Conservation (phyloP, 805 yeast genomes). For the Wickerhamomyces ciferrii region DNA sequence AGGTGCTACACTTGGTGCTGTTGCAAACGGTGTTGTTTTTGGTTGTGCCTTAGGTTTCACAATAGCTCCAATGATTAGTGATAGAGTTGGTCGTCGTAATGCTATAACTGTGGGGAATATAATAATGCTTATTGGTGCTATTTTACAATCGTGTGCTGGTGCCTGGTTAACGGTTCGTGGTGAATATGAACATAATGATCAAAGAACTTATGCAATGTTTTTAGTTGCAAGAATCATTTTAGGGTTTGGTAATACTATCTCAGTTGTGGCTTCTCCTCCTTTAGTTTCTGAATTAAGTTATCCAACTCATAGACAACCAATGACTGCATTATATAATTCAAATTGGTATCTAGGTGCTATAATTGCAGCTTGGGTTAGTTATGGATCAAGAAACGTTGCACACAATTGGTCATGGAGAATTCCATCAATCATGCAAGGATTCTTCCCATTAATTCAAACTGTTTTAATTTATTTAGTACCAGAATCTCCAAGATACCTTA, state of each 20-base stretch:
- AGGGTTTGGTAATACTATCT: slow-evolving; percentile 39
- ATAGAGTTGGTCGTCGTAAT: slow-evolving; percentile 36
- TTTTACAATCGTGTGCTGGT: slow-evolving; percentile 25
- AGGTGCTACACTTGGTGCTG: slow-evolving; percentile 35
- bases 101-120: slow-evolving; percentile 19
- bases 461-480: slow-evolving; percentile 24
- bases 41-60: slow-evolving; percentile 31
- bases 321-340: slow-evolving; percentile 43
- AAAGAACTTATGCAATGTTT: slow-evolving; percentile 1
- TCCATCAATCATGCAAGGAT: slow-evolving; percentile 43
- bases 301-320: slow-evolving; percentile 36
- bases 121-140: slow-evolving; percentile 20
- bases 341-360: slow-evolving; percentile 44
- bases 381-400: slow-evolving; percentile 28
- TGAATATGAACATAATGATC: not conserved
- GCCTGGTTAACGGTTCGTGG: slow-evolving; percentile 16
- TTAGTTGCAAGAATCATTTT: slow-evolving; percentile 31
- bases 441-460: slow-evolving; percentile 25
- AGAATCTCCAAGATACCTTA: slow-evolving; percentile 38
- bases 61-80: slow-evolving; percentile 25
- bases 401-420: slow-evolving; percentile 41
- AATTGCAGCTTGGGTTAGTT: slow-evolving; percentile 42
- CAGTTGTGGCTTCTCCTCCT: slow-evolving; percentile 38
- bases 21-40: slow-evolving; percentile 35
- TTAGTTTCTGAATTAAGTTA: slow-evolving; percentile 43